phyloP scores from a whole-genome alignment of 2,329 filamentous ascomycete species.

The Penicillium sp. region DNA sequence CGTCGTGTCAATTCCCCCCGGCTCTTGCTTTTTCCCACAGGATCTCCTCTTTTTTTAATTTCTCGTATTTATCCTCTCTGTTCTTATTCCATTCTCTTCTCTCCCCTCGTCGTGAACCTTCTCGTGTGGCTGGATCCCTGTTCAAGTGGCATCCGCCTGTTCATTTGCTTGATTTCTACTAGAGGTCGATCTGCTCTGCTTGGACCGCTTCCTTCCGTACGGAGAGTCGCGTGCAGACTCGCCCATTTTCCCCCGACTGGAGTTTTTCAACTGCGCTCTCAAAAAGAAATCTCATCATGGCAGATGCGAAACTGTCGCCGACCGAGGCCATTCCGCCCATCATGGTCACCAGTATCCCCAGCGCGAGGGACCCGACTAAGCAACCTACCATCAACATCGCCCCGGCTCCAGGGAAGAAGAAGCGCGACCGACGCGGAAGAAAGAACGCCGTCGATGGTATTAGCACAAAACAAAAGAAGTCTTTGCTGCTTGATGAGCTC shows the following conservation, averaged over 20 bases:
- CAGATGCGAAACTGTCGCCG: neutral
- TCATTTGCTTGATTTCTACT: neutral
- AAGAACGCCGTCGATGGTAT: slow-evolving; percentile 12
- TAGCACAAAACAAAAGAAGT: slow-evolving; percentile 19
- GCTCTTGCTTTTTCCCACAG: neutral
- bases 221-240: neutral
- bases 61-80: neutral
- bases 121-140: neutral
- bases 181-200: neutral
- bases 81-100: neutral
- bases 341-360: slow-evolving; percentile 13
- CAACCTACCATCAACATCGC: neutral
- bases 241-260: neutral
- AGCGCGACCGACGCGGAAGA: slow-evolving; percentile 13
- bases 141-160: neutral
- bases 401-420: slow-evolving; percentile 17
- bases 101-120: neutral
- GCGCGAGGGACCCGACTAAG: neutral
- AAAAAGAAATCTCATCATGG: neutral
- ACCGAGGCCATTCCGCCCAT: slow-evolving; percentile 15
- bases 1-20: neutral
- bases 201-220: slow-evolving; percentile 1
- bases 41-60: neutral
- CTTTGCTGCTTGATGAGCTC: slow-evolving; percentile 27
- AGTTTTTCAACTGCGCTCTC: neutral